Percentiles rank a stretch among this genome's conserved stretches.
Conservation (phyloP, 192 early-diverging fungal species). For the Anaeromyces robustus region DNA sequence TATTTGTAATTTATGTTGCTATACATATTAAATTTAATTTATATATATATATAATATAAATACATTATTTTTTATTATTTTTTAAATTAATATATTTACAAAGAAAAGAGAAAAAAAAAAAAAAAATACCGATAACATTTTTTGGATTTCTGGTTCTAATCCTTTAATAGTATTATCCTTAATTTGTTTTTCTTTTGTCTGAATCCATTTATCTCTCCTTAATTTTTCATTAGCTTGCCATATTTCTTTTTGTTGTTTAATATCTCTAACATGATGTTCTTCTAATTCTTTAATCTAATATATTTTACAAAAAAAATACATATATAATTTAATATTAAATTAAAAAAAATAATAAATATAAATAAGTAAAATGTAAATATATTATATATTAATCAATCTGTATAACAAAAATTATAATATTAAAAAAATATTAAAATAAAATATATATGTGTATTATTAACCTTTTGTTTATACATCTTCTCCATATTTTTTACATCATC, state of each 20-base stretch:
- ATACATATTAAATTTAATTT: too few species aligned
- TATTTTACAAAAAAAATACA: too few species aligned
- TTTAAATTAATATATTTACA: too few species aligned
- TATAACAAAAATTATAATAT: too few species aligned
- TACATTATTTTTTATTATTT: too few species aligned
- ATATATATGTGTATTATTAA: background rate
- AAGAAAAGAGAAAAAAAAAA: background rate
- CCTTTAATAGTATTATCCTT: slow-evolving; percentile 45
- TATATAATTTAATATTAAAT: too few species aligned
- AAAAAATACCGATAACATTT: slow-evolving; percentile 25
- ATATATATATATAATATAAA: too few species aligned
- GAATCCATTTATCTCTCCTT: slow-evolving; percentile 46
- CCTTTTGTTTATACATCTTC: slow-evolving; percentile 26
- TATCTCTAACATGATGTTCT: slow-evolving; percentile 23
- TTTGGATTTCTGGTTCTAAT: slow-evolving; percentile 41
- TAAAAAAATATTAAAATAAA: too few species aligned
- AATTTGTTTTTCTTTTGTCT: slow-evolving; percentile 36
- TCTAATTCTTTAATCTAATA: slow-evolving; percentile 19
- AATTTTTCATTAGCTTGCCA: slow-evolving; percentile 40
- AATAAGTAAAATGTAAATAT: too few species aligned
- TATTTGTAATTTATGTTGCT: slow-evolving; percentile 39
- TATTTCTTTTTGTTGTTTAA: slow-evolving; percentile 32
- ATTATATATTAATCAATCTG: too few species aligned
- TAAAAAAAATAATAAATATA: too few species aligned
- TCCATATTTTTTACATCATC: slow-evolving; percentile 33